Base-by-base conservation (phyloP, 1,284 basidiomycete species). In the Pseudozyma tsukubaensis region DNA sequence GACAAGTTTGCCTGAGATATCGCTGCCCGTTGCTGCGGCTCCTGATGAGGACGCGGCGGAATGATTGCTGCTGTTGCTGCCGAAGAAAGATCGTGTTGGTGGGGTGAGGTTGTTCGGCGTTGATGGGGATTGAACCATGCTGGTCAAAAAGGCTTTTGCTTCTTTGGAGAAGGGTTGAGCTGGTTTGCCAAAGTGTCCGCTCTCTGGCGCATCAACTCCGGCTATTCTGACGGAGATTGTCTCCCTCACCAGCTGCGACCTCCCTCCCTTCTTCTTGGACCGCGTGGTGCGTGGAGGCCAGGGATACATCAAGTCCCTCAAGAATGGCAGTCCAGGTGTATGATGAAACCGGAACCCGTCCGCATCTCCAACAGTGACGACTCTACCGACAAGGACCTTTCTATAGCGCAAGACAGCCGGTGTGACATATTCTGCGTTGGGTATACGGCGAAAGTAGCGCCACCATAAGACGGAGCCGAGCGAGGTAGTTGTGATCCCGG, bases 331-430 rank as follows among this genome's bases (percentile, higher is more conserved):
- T 0, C 81, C 81, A 1, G 83, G 83, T 2, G 80, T 82, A 50
- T 84, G 83, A 63, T 81, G 82, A 32, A 84, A 61, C 11, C 83
- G 72, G 63, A 84, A 84, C 1, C 82, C 82, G 43, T 84, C 83
- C 4, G 82, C 83, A 52, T 84, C 83, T 35, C 83, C 83, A 2
- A 84, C 81, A 6, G 70, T 69, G 16, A 81, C 77, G 4, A 80
- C 79, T 4, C 64, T 62, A 11, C 83, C 83, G 4, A 82, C 79
- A n/a, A 84, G 55, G 24, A 57, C 69, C 50, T 73, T 71, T 3
- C 81, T 75, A 48, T 76, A 78, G 18, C 72, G 72, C 6, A 83
- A 63, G 6, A 77, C 72, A 12, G 73, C 58, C 0, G 83, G 83
- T 9, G 82, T 83, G 24, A 84, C 51, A 52, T 81, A 72, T 18